Conservation (phyloP, 345 rosid genomes). For the Euphorbia pulcherrima region DNA sequence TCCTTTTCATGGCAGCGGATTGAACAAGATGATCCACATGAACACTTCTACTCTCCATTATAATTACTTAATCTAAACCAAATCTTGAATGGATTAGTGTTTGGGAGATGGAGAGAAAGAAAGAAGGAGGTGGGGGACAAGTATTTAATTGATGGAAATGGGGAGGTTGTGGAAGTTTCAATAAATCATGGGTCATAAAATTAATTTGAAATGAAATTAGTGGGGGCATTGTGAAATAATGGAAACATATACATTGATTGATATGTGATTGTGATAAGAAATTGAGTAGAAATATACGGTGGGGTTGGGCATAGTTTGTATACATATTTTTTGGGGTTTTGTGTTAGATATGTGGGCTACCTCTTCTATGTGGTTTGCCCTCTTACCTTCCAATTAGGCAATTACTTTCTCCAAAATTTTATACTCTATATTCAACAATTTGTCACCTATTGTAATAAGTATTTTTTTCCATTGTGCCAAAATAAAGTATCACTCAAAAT, state of each 20-base stretch:
- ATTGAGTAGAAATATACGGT: background rate
- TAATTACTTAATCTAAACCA: too few species aligned
- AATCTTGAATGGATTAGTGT: too few species aligned
- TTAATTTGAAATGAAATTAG: background rate
- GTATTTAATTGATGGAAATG: background rate
- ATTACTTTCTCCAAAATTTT: background rate
- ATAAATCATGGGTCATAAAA: too few species aligned
- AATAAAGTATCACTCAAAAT: background rate
- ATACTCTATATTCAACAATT: background rate
- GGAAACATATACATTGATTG: conserved; percentile 21
- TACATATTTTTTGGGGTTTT: conserved; percentile 10
- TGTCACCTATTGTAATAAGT: background rate
- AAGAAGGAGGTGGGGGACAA: background rate
- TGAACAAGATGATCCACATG: conserved; percentile 3
- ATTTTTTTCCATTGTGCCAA: background rate
- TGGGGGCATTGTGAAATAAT: too few species aligned
- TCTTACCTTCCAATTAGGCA: background rate
- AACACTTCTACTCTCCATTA: background rate
- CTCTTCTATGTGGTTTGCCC: background rate
- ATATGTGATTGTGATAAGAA: conserved; percentile 13
- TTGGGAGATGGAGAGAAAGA: background rate
- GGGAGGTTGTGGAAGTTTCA: background rate
- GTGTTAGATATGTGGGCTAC: background rate
- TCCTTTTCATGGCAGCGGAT: conserved; percentile 12
- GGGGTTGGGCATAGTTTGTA: too few species aligned